These are phyloP conservation scores for Pichia cabralensis DNA, from an alignment of 805 yeast genomes.

Conservation along the genomic window DNA sequence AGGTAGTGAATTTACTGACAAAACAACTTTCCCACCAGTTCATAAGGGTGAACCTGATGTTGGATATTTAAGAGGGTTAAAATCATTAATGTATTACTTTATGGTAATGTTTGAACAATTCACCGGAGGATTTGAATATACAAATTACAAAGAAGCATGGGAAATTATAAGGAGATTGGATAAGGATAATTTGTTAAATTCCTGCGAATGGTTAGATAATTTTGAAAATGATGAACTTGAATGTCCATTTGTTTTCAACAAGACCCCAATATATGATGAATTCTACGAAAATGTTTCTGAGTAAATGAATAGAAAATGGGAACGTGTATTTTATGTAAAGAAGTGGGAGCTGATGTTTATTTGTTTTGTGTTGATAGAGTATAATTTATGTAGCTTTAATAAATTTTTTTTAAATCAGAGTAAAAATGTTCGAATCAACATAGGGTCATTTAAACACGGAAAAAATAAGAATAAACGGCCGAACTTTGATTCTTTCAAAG, in stretches of 20 bases:
- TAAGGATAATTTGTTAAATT: conserved; percentile 12
- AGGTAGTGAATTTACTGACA: conserved; percentile 35
- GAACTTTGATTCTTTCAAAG: conserved; percentile 8
- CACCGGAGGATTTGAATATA: conserved; percentile 30
- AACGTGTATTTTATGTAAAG: too few relatives aligned
- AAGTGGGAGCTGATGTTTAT: too few relatives aligned
- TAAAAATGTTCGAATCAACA: conserved; percentile 5
- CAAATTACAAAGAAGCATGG: conserved; percentile 13
- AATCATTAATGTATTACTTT: conserved; percentile 62
- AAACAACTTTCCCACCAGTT: conserved; percentile 60
- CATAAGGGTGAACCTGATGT: conserved; percentile 55
- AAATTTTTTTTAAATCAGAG: too few relatives aligned
- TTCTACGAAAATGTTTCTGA: conserved; percentile 24
- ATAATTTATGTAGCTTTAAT: too few relatives aligned
- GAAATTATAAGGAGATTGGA: conserved; percentile 12
- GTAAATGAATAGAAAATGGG: neutral
- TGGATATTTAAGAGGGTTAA: conserved; percentile 80
- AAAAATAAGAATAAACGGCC: conserved; percentile 4
- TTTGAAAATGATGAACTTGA: conserved; percentile 22
- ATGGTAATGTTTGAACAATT: conserved; percentile 46
- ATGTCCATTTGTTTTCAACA: conserved; percentile 19
- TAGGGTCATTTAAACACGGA: conserved; percentile 8
- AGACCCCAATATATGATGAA: conserved; percentile 15
- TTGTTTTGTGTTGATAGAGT: too few relatives aligned
- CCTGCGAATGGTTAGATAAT: conserved; percentile 27